Percentiles rank a stretch among this genome's conserved stretches.
Conservation (phyloP, 352 stramenopile species). For the Achlya hypogyna region DNA sequence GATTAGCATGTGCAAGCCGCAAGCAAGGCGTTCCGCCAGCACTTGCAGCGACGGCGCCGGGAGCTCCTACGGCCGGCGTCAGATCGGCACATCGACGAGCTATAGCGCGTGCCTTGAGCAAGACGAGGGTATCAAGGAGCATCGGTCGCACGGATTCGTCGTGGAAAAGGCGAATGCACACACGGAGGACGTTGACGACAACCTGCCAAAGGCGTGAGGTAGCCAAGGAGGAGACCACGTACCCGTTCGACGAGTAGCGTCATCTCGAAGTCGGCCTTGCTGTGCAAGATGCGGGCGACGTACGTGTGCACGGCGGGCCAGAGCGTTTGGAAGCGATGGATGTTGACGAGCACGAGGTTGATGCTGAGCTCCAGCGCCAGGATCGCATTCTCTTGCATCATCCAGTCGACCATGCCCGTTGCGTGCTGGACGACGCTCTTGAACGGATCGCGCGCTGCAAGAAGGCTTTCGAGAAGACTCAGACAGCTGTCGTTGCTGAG, state of each 20-base stretch:
- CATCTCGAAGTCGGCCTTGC: conserved; percentile 60
- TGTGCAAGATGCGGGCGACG: conserved; percentile 58
- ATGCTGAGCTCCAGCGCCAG: conserved; percentile 78
- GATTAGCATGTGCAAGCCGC: conserved; percentile 72
- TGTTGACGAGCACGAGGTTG: conserved; percentile 78
- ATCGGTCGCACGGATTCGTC: conserved; percentile 72
- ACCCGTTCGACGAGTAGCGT: conserved; percentile 72
- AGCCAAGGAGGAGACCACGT: neutral
- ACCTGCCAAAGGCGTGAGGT: neutral
- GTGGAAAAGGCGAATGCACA: conserved; percentile 81
- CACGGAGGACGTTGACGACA: conserved; percentile 75
- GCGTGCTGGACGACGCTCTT: conserved; percentile 61
- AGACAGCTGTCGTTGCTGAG: conserved; percentile 51
- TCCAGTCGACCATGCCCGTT: conserved; percentile 42
- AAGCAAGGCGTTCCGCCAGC: conserved; percentile 68
- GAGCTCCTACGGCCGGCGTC: conserved; percentile 31
- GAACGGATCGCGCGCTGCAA: conserved; percentile 66
- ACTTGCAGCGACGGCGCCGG: conserved; percentile 74
- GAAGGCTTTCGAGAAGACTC: conserved; percentile 60
- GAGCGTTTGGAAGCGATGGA: conserved; percentile 60
- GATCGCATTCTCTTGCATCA: conserved; percentile 86
- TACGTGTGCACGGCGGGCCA: conserved; percentile 79
- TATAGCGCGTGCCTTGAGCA: conserved; percentile 29
- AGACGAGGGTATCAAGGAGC: conserved; percentile 67
- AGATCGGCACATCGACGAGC: neutral